Conservation (phyloP, 2,329 filamentous ascomycete species). For the Aspergillus pseudotamarii region DNA sequence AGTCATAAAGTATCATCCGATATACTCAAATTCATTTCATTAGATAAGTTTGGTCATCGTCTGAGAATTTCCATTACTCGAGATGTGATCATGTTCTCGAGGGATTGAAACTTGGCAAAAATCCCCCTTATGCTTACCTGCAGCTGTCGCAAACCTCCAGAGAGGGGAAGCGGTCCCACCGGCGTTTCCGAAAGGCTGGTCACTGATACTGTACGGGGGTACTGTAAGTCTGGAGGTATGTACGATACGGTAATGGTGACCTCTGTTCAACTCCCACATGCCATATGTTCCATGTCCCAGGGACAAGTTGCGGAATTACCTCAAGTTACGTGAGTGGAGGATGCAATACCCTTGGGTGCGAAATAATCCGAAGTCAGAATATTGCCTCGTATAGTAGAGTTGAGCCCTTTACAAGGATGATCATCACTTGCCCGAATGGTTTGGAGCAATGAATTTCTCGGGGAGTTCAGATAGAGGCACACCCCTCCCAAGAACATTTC, state of each 20-base stretch:
- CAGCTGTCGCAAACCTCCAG: constrained; percentile 20
- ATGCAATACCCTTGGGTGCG: neutral
- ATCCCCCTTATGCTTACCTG: constrained; percentile 5
- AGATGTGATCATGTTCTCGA: neutral
- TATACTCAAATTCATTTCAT: neutral
- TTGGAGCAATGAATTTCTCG: neutral
- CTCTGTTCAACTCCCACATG: neutral
- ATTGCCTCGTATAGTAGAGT: constrained; percentile 2
- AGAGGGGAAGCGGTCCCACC: constrained; percentile 19
- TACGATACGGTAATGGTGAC: constrained; percentile 6
- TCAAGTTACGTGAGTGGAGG: neutral
- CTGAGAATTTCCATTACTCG: neutral
- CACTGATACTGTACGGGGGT: constrained; percentile 7
- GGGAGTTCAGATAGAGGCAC: constrained; percentile 4
- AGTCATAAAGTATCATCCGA: neutral
- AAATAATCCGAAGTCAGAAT: neutral
- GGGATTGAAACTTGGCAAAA: neutral
- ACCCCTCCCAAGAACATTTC: constrained; percentile 7
- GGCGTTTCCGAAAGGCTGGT: constrained; percentile 20
- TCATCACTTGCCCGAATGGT: neutral
- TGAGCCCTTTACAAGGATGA: constrained; percentile 1
- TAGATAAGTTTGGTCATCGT: neutral
- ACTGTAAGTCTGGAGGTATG: neutral
- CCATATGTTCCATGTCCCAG: neutral
- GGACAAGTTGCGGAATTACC: neutral